Percentiles rank a stretch among this genome's conserved stretches.
phyloP scores from a whole-genome alignment of 495 filamentous ascomycete genomes.

The Neurospora sp. region DNA sequence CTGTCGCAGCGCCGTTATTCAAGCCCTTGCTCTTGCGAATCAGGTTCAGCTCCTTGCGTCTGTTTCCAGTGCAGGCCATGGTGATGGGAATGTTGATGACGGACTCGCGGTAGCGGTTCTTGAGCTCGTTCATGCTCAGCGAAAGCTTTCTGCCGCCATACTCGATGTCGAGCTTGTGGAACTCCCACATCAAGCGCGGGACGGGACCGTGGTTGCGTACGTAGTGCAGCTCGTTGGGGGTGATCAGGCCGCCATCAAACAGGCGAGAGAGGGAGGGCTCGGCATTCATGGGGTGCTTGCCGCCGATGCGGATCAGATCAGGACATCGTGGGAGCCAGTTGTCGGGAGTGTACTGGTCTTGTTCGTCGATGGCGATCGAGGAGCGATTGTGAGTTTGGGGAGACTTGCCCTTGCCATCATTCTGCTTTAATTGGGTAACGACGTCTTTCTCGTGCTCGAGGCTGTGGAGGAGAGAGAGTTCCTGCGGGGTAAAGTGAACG shows the following conservation, averaged over 20 bases:
- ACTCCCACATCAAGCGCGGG: slow-evolving; percentile 10
- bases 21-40: slow-evolving; percentile 9
- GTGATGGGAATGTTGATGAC: slow-evolving; percentile 13
- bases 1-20: slow-evolving; percentile 9
- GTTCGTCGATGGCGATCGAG: slow-evolving; percentile 12
- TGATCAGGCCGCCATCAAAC: slow-evolving; percentile 7
- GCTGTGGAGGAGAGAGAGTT: slow-evolving; percentile 2
- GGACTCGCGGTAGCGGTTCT: background rate
- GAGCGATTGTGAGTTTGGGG: slow-evolving; percentile 10
- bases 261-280: slow-evolving; percentile 3
- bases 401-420: slow-evolving; percentile 4
- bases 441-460: background rate
- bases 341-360: slow-evolving; percentile 14
- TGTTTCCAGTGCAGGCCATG: slow-evolving; percentile 11
- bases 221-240: slow-evolving; percentile 10
- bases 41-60: slow-evolving; percentile 12
- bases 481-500: background rate
- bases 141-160: background rate
- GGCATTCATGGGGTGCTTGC: slow-evolving; percentile 10
- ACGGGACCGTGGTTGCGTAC: slow-evolving; percentile 11
- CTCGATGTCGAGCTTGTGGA: slow-evolving; percentile 10
- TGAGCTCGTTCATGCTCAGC: slow-evolving; percentile 8
- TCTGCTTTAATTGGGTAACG: slow-evolving; percentile 1
- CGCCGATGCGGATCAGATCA: slow-evolving; percentile 5
- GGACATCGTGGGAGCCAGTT: slow-evolving; percentile 11